A percentile compares a stretch with the other conserved stretches of the same genome.
These are phyloP conservation scores for Auriscalpium orientale DNA, from an alignment of 768 basidiomycete species.

Conservation along the genomic window DNA sequence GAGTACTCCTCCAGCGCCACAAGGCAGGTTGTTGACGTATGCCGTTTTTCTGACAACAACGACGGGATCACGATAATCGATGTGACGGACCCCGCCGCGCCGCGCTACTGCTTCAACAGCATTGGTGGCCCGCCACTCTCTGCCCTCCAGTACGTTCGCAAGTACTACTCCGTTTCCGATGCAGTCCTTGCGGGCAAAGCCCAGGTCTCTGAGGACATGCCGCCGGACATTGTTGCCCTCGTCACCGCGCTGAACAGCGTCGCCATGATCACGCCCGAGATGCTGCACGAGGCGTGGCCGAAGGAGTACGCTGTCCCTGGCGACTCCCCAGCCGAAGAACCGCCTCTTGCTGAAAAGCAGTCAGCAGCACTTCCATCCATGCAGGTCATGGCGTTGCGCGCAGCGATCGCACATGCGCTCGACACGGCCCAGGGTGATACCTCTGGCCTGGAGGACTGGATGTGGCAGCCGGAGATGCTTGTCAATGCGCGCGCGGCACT, in stretches of 20 bases:
- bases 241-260: not conserved
- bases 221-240: not conserved
- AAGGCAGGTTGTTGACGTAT: not conserved
- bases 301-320: not conserved
- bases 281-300: constrained; percentile 6
- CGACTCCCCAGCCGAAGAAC: not conserved
- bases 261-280: not conserved
- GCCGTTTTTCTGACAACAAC: not conserved
- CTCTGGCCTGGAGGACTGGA: too few relatives aligned
- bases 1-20: not conserved
- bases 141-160: not conserved
- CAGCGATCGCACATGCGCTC: too few relatives aligned
- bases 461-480: too few relatives aligned
- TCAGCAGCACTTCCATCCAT: not conserved
- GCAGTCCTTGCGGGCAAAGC: not conserved
- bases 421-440: too few relatives aligned
- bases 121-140: not conserved
- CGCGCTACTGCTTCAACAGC: constrained; percentile 1
- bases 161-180: not conserved
- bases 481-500: too few relatives aligned
- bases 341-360: not conserved
- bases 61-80: constrained; percentile 3
- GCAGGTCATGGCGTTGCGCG: not conserved
- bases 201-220: not conserved
- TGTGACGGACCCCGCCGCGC: constrained; percentile 1